Evolutionary conservation across 2,329 filamentous ascomycete genomes (phyloP).

Genomic region (Penicillium corylophilum): DNA sequence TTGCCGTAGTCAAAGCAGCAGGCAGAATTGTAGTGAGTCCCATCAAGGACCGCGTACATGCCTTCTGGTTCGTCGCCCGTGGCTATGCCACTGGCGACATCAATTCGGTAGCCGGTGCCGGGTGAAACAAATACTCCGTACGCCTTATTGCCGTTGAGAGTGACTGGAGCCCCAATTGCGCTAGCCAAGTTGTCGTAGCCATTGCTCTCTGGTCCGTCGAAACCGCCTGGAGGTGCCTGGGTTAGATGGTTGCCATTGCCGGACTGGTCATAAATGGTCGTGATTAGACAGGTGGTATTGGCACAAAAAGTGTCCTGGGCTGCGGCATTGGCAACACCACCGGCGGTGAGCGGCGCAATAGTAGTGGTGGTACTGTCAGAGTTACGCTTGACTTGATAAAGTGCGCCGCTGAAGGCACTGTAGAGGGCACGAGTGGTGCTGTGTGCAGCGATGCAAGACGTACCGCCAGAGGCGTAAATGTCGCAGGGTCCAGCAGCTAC

Average conservation of each 20-base stretch:
- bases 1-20: conserved; percentile 59
- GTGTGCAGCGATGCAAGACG: conserved; percentile 64
- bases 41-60: conserved; percentile 37
- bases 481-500: conserved; percentile 60
- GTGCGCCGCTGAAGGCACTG: conserved; percentile 50
- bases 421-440: conserved; percentile 65
- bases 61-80: conserved; percentile 52
- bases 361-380: conserved; percentile 50
- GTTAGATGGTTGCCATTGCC: conserved; percentile 62
- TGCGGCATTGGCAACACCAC: conserved; percentile 62
- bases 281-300: conserved; percentile 62
- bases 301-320: conserved; percentile 62
- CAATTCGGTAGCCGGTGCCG: conserved; percentile 63
- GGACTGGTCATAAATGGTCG: conserved; percentile 66
- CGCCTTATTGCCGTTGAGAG: conserved; percentile 59
- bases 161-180: conserved; percentile 61
- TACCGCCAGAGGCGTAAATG: conserved; percentile 58
- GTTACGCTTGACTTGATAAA: conserved; percentile 61
- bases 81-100: conserved; percentile 53
- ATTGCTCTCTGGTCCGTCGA: conserved; percentile 55
- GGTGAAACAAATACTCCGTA: conserved; percentile 65
- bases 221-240: conserved; percentile 60
- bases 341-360: conserved; percentile 55
- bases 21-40: conserved; percentile 34
- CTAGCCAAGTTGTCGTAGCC: conserved; percentile 62